Evolutionary conservation across 2,329 filamentous ascomycete species (phyloP).

Genomic region (Sporothrix sp.): DNA sequence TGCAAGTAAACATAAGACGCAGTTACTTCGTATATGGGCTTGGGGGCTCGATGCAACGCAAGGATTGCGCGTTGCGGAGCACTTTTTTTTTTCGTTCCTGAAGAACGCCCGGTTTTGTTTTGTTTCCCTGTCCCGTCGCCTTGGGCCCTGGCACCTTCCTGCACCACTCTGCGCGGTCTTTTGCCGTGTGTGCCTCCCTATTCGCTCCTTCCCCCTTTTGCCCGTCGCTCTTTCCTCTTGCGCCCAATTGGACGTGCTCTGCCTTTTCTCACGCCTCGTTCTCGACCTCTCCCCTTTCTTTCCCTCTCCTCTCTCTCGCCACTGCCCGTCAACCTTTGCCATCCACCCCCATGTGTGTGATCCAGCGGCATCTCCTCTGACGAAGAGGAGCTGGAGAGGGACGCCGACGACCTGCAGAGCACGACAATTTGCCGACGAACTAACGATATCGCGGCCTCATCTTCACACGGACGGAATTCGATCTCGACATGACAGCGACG

Average conservation of each 20-base stretch:
- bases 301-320: constrained; percentile 16
- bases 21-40: background rate
- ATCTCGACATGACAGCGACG: constrained; percentile 12
- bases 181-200: constrained; percentile 22
- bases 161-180: constrained; percentile 11
- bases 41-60: background rate
- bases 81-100: background rate
- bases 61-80: background rate
- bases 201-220: constrained; percentile 26
- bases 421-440: background rate
- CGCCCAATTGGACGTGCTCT: constrained; percentile 16
- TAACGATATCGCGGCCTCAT: too few relatives aligned
- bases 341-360: constrained; percentile 11
- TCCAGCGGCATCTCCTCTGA: constrained; percentile 13
- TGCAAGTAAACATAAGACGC: too few relatives aligned
- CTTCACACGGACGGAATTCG: background rate
- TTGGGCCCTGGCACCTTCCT: background rate
- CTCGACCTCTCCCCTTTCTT: constrained; percentile 19
- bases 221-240: constrained; percentile 17
- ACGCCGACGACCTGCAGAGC: constrained; percentile 4
- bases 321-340: background rate
- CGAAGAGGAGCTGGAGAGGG: constrained; percentile 15
- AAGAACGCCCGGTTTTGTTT: constrained; percentile 1
- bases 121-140: background rate
- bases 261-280: constrained; percentile 21